These are phyloP conservation scores for Brachypodium distachyon DNA, from an alignment of 202 grass and related monocot species.

Conservation along the genomic window DNA sequence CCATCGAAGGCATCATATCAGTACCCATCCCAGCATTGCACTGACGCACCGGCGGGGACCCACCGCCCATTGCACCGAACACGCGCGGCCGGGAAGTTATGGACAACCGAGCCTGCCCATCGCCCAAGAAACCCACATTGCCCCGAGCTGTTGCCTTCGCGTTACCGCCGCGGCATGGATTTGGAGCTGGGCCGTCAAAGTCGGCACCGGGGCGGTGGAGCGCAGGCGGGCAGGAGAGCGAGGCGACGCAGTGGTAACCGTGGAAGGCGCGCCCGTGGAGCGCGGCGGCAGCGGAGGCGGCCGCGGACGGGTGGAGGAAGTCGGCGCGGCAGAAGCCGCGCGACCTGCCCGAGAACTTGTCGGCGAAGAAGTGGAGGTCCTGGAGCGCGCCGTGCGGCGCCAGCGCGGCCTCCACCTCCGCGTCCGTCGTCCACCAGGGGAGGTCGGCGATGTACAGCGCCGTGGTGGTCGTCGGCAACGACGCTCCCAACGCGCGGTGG, in stretches of 20 bases:
- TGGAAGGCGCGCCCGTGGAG: constrained; percentile 45
- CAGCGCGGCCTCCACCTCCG: constrained; percentile 44
- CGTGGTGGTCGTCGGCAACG: neutral
- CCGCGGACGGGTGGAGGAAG: constrained; percentile 28
- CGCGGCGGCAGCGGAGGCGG: constrained; percentile 25
- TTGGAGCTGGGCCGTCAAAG: neutral
- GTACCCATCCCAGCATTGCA: neutral
- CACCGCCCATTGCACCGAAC: constrained; percentile 9
- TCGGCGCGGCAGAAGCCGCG: constrained; percentile 48
- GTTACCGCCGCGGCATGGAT: neutral
- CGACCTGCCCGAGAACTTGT: constrained; percentile 39
- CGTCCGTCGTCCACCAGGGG: constrained; percentile 60
- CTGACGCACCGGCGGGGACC: constrained; percentile 1
- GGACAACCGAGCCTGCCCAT: neutral
- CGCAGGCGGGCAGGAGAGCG: constrained; percentile 9
- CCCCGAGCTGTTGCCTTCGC: neutral
- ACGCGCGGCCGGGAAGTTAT: neutral
- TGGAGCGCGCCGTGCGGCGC: constrained; percentile 23
- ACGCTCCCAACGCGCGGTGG: neutral
- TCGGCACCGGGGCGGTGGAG: constrained; percentile 11
- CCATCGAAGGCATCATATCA: neutral
- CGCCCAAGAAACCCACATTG: constrained; percentile 17
- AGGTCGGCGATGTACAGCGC: constrained; percentile 55
- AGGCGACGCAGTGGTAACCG: constrained; percentile 37
- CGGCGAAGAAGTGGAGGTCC: constrained; percentile 36